Evolutionary conservation across 108 stramenopile species (phyloP), one percentile per base, ranked within the genome.

Genomic region (Nitzschia sp.): DNA sequence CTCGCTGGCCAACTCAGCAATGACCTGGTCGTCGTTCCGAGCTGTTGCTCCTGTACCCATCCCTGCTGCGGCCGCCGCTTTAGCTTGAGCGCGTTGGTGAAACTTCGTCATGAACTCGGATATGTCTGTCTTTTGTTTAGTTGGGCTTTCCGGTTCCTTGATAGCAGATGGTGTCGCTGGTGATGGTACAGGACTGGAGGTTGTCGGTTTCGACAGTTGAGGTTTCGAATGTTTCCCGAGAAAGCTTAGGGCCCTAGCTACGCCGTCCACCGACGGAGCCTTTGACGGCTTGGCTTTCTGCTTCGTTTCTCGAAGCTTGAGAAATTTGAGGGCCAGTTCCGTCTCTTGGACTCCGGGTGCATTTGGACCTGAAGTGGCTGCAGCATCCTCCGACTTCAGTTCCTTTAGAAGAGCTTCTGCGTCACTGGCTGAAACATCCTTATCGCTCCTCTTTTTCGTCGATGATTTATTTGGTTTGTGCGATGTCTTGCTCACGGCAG

Each of bases 321-420:
- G 28, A 2, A 46, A 70, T 21, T 48, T 60, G 36, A 70, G 18
- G 17, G 69, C 46, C 58, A 59, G 28, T 34, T 59, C 46, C 58
- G 59, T 59, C 11, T 70, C 69, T 26, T 51, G 38, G 38, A 42
- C 38, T 6, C 9, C 9, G 13, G 38, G 38, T 13, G 9, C 13
- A 42, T 13, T 42, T 42, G 6, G 9, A 6, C 9, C 6, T 13
- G 38, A 42, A n/a, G n/a, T n/a, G n/a, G n/a, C n/a, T n/a, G n/a
- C n/a, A n/a, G n/a, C n/a, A 13, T 42, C 38, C 6, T 42, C 13
- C 38, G 38, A 9, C 38, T 42, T 42, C 9, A 42, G 38, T 13
- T 42, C 38, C 13, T 42, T 13, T 13, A 42, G 13, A 42, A 42
- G 38, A 42, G 38, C 6, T 42, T 42, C 38, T 6, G 38, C 38